Percentiles rank a stretch among this genome's conserved stretches.
Conservation (phyloP, 192 early-diverging fungal genomes). For the Coemansia sp. region DNA sequence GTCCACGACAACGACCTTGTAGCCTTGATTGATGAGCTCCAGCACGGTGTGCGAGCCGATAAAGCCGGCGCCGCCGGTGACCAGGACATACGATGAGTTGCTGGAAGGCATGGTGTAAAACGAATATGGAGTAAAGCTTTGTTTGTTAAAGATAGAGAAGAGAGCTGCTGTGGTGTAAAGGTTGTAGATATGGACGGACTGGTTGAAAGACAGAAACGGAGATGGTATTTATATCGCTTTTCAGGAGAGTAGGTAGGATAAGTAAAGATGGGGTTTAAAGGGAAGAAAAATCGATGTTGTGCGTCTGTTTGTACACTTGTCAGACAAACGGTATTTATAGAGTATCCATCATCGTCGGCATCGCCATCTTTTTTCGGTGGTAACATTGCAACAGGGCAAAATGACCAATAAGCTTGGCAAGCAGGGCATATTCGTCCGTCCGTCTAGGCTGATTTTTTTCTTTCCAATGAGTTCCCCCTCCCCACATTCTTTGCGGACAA, state of each 20-base stretch:
- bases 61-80: slow-evolving; percentile 82
- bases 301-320: not conserved
- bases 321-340: not conserved
- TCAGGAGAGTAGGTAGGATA: too few species aligned
- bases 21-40: slow-evolving; percentile 71
- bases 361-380: too few species aligned
- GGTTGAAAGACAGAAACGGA: too few species aligned
- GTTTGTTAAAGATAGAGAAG: too few species aligned
- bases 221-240: too few species aligned
- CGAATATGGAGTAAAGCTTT: not conserved
- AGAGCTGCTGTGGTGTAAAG: too few species aligned
- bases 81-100: slow-evolving; percentile 46
- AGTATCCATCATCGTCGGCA: not conserved
- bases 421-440: not conserved
- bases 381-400: not conserved
- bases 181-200: too few species aligned
- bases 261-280: too few species aligned
- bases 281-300: too few species aligned
- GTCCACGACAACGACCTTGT: slow-evolving; percentile 89
- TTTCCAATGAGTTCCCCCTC: not conserved
- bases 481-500: not conserved
- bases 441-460: not conserved
- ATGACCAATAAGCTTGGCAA: not conserved
- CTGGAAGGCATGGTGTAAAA: slow-evolving; percentile 19
- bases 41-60: slow-evolving; percentile 93